Conservation (phyloP, 495 filamentous ascomycete species). For the Tuber borchii region DNA sequence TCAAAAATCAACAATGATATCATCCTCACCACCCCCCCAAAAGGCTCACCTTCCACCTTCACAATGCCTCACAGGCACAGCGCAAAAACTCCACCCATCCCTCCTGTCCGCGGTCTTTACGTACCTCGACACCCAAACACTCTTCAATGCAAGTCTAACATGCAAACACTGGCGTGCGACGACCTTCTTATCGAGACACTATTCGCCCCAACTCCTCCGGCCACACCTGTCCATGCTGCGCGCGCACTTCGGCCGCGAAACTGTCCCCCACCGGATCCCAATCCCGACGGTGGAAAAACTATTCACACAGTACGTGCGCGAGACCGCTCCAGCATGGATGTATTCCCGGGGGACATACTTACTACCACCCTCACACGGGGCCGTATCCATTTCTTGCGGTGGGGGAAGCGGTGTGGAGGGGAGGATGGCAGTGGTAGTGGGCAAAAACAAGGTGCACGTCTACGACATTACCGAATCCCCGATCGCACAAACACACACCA, state of each 20-base stretch:
- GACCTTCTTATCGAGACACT: conserved; percentile 29
- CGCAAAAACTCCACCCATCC: conserved; percentile 22
- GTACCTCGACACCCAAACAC: conserved; percentile 30
- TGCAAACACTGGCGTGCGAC: conserved; percentile 34
- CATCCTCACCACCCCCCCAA: not conserved
- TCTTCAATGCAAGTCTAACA: conserved; percentile 38
- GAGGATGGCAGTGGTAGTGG: not conserved
- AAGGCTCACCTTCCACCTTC: not conserved
- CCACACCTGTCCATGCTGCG: conserved; percentile 38
- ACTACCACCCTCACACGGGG: not conserved
- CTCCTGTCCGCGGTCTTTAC: conserved; percentile 24
- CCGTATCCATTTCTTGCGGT: not conserved
- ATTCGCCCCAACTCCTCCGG: conserved; percentile 33
- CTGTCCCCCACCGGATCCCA: conserved; percentile 33
- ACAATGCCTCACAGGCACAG: not conserved
- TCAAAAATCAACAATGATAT: not conserved
- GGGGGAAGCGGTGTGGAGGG: conserved; percentile 1
- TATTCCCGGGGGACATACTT: conserved; percentile 2
- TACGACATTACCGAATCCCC: not conserved
- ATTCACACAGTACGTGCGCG: conserved; percentile 28
- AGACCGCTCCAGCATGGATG: not conserved
- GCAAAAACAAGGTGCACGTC: not conserved
- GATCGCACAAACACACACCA: not conserved
- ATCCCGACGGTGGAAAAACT: conserved; percentile 33
- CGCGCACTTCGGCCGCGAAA: conserved; percentile 29